Percentiles rank a stretch among this genome's conserved stretches.
These are phyloP conservation scores for Fusarium humuli DNA, from an alignment of 2,329 filamentous ascomycete genomes.

Conservation along the genomic window DNA sequence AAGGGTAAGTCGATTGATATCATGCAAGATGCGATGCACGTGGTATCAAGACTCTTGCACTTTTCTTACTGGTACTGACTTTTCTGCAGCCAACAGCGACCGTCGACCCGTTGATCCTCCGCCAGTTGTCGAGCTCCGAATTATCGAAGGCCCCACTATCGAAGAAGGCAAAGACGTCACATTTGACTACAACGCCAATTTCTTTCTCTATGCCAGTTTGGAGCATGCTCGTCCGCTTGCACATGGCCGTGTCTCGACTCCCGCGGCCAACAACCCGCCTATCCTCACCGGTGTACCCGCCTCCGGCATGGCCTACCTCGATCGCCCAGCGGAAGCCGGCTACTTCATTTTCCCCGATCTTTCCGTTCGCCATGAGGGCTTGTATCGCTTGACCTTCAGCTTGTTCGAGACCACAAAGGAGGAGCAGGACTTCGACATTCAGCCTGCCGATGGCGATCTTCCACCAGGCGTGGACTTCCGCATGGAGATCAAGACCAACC, in stretches of 20 bases:
- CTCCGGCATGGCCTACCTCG: slow-evolving; percentile 94
- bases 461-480: slow-evolving; percentile 76
- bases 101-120: slow-evolving; percentile 93
- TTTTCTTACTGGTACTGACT: slow-evolving; percentile 26
- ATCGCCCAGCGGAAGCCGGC: slow-evolving; percentile 81
- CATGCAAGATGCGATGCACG: neutral
- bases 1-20: slow-evolving; percentile 75
- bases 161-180: slow-evolving; percentile 77
- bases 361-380: slow-evolving; percentile 94
- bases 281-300: slow-evolving; percentile 95
- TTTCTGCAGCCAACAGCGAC: slow-evolving; percentile 64
- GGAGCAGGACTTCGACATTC: slow-evolving; percentile 77
- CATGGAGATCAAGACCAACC: slow-evolving; percentile 87
- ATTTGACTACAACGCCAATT: slow-evolving; percentile 94
- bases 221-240: slow-evolving; percentile 87
- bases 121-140: slow-evolving; percentile 90
- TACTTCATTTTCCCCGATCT: slow-evolving; percentile 99
- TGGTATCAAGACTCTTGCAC: neutral
- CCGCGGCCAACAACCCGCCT: slow-evolving; percentile 76
- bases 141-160: slow-evolving; percentile 78
- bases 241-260: slow-evolving; percentile 77
- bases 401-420: slow-evolving; percentile 95
- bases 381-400: slow-evolving; percentile 91
- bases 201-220: slow-evolving; percentile 94
- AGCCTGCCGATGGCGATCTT: slow-evolving; percentile 60